Conservation (phyloP, 768 basidiomycete genomes). For the Collybiopsis confluens region DNA sequence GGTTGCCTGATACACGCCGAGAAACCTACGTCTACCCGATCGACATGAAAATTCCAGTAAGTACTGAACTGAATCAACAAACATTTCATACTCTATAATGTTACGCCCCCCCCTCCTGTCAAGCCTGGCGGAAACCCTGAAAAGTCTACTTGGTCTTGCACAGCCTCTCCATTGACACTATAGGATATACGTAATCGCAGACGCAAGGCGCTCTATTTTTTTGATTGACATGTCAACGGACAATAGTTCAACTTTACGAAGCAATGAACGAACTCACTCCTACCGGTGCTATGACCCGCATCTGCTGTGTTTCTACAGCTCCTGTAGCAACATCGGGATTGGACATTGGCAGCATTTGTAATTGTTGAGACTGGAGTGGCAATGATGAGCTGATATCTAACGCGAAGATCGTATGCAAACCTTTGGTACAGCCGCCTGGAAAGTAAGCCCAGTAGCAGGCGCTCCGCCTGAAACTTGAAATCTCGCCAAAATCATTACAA, state of each 20-base stretch:
- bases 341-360: slow-evolving; percentile 98
- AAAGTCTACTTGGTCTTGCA: slow-evolving; percentile 96
- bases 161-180: slow-evolving; percentile 56
- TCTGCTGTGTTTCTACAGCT: slow-evolving; percentile 86
- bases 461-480: slow-evolving; percentile 68
- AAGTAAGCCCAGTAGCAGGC: slow-evolving; percentile 65
- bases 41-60: too few species aligned
- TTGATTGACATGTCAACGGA: too few species aligned
- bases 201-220: slow-evolving; percentile 72
- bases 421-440: slow-evolving; percentile 98
- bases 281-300: slow-evolving; percentile 84
- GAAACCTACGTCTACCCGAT: too few species aligned
- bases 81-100: too few species aligned
- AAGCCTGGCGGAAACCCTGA: slow-evolving; percentile 78
- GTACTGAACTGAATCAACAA: too few species aligned
- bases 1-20: too few species aligned
- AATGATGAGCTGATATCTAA: neutral
- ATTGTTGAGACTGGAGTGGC: slow-evolving; percentile 79
- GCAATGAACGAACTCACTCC: slow-evolving; percentile 57
- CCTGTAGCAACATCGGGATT: slow-evolving; percentile 76
- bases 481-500: slow-evolving; percentile 85
- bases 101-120: slow-evolving; percentile 37
- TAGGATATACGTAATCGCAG: slow-evolving; percentile 84
- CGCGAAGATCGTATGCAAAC: slow-evolving; percentile 32
- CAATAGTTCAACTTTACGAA: slow-evolving; percentile 7